Percentiles rank a stretch among this genome's conserved stretches.
Conservation (phyloP, 2,329 filamentous ascomycete genomes). For the Ophiobolus disseminans region DNA sequence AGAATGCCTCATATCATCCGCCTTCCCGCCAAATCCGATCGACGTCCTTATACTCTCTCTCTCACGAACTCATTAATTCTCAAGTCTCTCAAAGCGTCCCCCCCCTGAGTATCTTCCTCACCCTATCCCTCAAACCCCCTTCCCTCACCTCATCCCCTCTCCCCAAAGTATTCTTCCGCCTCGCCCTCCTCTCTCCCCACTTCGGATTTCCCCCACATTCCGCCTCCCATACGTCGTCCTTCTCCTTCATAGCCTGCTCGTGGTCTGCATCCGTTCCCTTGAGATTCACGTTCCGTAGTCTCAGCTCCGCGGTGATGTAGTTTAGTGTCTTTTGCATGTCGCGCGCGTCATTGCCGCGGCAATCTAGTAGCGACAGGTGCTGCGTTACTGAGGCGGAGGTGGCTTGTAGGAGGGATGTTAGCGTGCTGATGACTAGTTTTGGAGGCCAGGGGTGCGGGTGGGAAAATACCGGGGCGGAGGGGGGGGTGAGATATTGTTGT, state of each 20-base stretch:
- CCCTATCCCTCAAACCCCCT: background rate
- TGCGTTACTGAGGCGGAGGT: background rate
- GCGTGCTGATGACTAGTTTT: background rate
- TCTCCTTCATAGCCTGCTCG: too few species aligned
- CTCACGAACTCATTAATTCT: too few species aligned
- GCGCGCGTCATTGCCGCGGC: slow-evolving; percentile 8
- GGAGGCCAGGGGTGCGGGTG: background rate
- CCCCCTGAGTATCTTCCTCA: background rate
- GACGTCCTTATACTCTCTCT: too few species aligned
- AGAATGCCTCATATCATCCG: too few species aligned
- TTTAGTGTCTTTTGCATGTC: slow-evolving; percentile 5
- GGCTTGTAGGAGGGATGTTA: background rate
- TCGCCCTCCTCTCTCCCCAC: slow-evolving; percentile 1
- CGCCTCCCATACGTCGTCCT: background rate
- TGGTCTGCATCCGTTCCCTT: too few species aligned
- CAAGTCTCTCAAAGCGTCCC: too few species aligned
- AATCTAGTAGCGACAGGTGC: slow-evolving; percentile 4
- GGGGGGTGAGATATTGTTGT: background rate
- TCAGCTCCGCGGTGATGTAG: slow-evolving; percentile 2
- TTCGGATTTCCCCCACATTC: slow-evolving; percentile 1
- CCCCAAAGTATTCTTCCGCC: background rate
- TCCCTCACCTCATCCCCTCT: background rate
- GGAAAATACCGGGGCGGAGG: background rate
- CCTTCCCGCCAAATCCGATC: too few species aligned
- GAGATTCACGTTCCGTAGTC: background rate